A percentile compares a stretch with the other conserved stretches of the same genome.
Conservation (phyloP, 345 rosid genomes). For the Draba incana region DNA sequence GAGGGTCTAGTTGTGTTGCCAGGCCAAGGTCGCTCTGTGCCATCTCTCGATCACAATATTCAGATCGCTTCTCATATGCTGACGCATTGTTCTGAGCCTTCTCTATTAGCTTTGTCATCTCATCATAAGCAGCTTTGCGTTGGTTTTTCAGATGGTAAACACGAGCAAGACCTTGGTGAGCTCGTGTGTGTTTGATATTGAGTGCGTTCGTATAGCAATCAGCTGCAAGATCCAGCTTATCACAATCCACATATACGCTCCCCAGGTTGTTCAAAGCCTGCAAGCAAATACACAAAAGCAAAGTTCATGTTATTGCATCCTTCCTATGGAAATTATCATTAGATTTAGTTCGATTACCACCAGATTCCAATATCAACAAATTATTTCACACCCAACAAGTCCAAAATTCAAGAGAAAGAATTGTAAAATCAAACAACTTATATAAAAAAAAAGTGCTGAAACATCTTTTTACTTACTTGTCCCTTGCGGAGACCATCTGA, state of each 20-base stretch:
- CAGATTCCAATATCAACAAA: conserved; percentile 17
- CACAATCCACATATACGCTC: conserved; percentile 81
- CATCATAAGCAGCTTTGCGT: conserved; percentile 85
- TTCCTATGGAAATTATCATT: neutral
- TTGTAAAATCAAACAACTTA: conserved; percentile 4
- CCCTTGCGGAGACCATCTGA: conserved; percentile 99
- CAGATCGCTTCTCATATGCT: conserved; percentile 94
- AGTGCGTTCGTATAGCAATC: conserved; percentile 90
- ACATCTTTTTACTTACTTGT: conserved; percentile 58
- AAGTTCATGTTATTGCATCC: conserved; percentile 7
- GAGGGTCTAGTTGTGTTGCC: conserved; percentile 85
- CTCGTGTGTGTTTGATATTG: conserved; percentile 92
- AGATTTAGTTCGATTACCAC: neutral
- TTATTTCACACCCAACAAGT: conserved; percentile 14
- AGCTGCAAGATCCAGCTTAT: conserved; percentile 86
- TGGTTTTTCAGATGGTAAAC: conserved; percentile 85
- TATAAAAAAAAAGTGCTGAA: neutral
- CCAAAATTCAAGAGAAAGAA: neutral
- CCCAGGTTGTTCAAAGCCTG: conserved; percentile 96
- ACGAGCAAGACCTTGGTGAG: conserved; percentile 95
- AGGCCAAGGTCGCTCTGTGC: conserved; percentile 82
- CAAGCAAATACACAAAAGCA: conserved; percentile 27
- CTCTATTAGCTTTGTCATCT: conserved; percentile 95
- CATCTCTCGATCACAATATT: conserved; percentile 92
- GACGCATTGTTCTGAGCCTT: conserved; percentile 90